Percentiles rank a stretch among this genome's conserved stretches.
phyloP scores from a whole-genome alignment of 78 protist genomes.

The Blattamonas nauphoetae region DNA sequence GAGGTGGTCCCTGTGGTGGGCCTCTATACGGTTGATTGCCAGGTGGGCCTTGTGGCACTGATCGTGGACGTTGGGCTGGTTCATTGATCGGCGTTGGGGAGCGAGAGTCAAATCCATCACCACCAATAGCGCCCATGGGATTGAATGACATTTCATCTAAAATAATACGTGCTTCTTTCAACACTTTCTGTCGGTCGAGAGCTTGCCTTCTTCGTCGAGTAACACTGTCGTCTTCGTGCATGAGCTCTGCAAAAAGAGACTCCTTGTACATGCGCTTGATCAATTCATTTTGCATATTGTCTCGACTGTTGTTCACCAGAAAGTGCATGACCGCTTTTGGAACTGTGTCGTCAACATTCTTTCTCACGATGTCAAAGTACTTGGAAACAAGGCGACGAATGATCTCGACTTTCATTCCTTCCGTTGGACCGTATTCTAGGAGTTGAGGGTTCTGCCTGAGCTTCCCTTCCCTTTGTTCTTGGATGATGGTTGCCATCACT shows the following conservation, averaged over 20 bases:
- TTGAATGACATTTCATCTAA: not conserved
- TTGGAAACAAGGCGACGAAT: not conserved
- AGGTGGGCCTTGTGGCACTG: too few relatives aligned
- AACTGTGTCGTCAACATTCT: constrained; percentile 1
- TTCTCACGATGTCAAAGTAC: not conserved
- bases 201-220: not conserved
- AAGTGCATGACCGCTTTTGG: constrained; percentile 28
- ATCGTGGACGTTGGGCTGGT: too few relatives aligned
- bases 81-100: too few relatives aligned
- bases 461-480: not conserved
- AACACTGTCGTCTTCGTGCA: not conserved
- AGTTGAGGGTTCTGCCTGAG: not conserved
- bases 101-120: too few relatives aligned
- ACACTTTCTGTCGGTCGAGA: not conserved
- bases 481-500: not conserved
- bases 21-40: too few relatives aligned
- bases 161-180: not conserved
- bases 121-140: too few relatives aligned
- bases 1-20: too few relatives aligned
- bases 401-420: not conserved
- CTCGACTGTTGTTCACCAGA: not conserved
- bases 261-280: constrained; percentile 18
- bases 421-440: not conserved
- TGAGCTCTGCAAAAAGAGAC: not conserved
- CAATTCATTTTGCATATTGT: constrained; percentile 13